Evolutionary conservation across 1,284 basidiomycete genomes (phyloP).

Genomic region (Tremellales sp.): DNA sequence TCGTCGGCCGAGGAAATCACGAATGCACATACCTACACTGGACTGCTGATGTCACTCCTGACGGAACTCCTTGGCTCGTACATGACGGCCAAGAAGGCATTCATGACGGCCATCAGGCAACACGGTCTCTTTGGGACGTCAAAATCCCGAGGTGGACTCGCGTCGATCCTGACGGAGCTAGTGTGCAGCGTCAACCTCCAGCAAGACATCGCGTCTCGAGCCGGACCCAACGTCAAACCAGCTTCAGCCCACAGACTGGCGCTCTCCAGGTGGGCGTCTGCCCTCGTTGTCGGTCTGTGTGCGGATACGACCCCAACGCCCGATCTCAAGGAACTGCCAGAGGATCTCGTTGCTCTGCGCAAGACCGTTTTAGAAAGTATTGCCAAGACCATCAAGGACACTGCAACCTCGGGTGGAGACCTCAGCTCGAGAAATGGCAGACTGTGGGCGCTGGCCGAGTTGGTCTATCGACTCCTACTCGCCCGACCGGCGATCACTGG

Average conservation of each 20-base stretch:
- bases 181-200: constrained; percentile 68
- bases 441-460: constrained; percentile 78
- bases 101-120: constrained; percentile 68
- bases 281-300: constrained; percentile 85
- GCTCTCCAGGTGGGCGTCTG: constrained; percentile 76
- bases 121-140: constrained; percentile 56
- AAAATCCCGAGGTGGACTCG: constrained; percentile 22
- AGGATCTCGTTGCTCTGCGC: constrained; percentile 77
- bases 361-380: constrained; percentile 88
- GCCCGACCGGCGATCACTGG: constrained; percentile 62
- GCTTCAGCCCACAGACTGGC: constrained; percentile 54
- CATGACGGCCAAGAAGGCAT: constrained; percentile 80
- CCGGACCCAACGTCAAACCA: constrained; percentile 55
- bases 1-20: constrained; percentile 1
- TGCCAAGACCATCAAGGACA: constrained; percentile 81
- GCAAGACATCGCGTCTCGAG: constrained; percentile 41
- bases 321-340: constrained; percentile 70
- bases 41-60: constrained; percentile 86
- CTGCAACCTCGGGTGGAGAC: constrained; percentile 58
- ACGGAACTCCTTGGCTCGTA: constrained; percentile 94
- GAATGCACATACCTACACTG: constrained; percentile 55
- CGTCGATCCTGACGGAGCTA: constrained; percentile 66
- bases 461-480: constrained; percentile 82
- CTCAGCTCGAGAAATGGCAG: constrained; percentile 81
- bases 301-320: constrained; percentile 62